phyloP scores from a whole-genome alignment of 2,329 filamentous ascomycete genomes.

The Trichoderma pleuroti region DNA sequence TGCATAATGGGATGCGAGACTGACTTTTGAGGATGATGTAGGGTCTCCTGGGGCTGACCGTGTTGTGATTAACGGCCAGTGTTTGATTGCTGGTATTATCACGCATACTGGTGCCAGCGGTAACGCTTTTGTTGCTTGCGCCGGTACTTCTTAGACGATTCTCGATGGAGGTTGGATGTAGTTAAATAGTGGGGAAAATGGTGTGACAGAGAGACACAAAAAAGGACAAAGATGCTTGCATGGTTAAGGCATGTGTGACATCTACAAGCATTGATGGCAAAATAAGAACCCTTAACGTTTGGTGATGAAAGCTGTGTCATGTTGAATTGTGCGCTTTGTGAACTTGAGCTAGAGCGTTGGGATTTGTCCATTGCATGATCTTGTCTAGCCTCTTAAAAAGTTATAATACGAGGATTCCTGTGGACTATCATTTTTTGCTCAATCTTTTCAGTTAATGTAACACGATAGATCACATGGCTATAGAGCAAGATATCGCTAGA shows the following conservation, averaged over 20 bases:
- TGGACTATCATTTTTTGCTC: neutral
- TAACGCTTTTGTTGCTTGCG: constrained; percentile 64
- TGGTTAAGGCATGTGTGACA: neutral
- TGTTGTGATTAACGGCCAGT: constrained; percentile 54
- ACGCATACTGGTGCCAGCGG: constrained; percentile 68
- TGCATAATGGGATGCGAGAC: neutral
- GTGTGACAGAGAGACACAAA: neutral
- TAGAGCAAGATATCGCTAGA: neutral
- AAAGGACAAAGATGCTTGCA: neutral
- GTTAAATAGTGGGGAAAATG: neutral
- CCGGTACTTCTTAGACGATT: neutral
- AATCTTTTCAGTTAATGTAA: neutral
- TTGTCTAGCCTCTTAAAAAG: neutral
- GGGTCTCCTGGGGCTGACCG: constrained; percentile 59
- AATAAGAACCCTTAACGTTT: fast-evolving
- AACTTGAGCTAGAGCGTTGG: neutral
- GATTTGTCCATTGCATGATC: neutral
- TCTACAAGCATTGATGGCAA: neutral
- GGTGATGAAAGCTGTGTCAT: neutral
- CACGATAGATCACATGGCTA: neutral
- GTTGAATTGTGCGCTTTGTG: neutral
- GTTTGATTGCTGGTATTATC: constrained; percentile 59
- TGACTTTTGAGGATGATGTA: neutral
- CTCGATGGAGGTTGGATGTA: too few relatives aligned
- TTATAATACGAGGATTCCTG: neutral